A percentile compares a stretch with the other conserved stretches of the same genome.
Conservation (phyloP, 345 rosid genomes). For the Schrenkiella parvula region DNA sequence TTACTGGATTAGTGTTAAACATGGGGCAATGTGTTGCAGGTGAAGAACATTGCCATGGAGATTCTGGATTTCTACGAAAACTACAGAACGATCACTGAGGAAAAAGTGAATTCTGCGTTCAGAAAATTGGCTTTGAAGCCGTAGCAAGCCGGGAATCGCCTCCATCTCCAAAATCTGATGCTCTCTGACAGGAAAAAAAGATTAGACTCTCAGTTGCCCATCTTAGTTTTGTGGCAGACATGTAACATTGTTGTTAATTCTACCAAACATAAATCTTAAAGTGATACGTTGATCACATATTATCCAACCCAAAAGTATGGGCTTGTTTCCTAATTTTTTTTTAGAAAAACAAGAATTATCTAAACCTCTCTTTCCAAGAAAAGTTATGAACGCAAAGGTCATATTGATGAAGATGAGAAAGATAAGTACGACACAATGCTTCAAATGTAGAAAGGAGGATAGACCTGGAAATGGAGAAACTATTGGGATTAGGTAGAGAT, state of each 20-base stretch:
- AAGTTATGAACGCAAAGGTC: background rate
- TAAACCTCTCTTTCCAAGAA: background rate
- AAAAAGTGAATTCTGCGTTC: slow-evolving; percentile 36
- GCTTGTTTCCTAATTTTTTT: too few species aligned
- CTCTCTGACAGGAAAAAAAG: background rate
- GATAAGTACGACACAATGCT: too few species aligned
- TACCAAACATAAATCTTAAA: background rate
- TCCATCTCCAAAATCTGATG: background rate
- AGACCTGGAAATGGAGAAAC: background rate
- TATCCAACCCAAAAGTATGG: background rate
- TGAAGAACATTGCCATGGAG: slow-evolving; percentile 51
- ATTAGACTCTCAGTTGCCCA: background rate
- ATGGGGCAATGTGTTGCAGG: slow-evolving; percentile 29
- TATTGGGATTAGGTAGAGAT: too few species aligned
- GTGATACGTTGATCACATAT: background rate
- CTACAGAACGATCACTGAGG: slow-evolving; percentile 34
- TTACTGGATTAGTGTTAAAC: background rate
- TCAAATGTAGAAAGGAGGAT: background rate
- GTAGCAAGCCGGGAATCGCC: background rate
- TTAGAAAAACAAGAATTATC: too few species aligned
- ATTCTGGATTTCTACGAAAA: slow-evolving; percentile 48
- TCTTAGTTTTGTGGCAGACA: background rate
- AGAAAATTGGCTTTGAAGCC: slow-evolving; percentile 58
- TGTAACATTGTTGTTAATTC: background rate
- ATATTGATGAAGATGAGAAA: background rate